Conservation (phyloP, 352 stramenopile species). For the Plasmopara muralis region DNA sequence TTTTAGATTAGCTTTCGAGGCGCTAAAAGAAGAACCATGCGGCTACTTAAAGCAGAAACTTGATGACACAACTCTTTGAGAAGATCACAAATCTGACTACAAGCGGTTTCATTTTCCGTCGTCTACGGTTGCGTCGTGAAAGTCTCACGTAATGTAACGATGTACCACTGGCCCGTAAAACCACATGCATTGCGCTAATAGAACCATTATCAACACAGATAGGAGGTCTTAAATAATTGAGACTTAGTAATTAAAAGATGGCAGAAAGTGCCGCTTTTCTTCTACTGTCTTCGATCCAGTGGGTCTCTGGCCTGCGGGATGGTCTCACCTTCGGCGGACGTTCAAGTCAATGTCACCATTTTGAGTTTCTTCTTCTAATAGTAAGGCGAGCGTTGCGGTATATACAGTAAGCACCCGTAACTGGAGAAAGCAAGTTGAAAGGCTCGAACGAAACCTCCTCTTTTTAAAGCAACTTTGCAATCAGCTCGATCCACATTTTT, state of each 20-base stretch:
- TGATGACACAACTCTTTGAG: too few relatives aligned
- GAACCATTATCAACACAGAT: neutral
- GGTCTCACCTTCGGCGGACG: slow-evolving; percentile 13
- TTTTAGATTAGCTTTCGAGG: too few relatives aligned
- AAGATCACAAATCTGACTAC: neutral
- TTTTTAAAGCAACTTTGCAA: slow-evolving; percentile 10
- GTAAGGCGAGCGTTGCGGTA: neutral
- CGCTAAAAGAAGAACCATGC: too few relatives aligned
- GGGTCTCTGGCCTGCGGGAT: slow-evolving; percentile 12
- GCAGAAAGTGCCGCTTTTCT: slow-evolving; percentile 4
- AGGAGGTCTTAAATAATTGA: neutral
- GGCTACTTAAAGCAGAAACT: too few relatives aligned
- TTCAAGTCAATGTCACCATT: slow-evolving; percentile 23
- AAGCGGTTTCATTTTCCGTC: neutral
- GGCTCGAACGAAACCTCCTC: neutral
- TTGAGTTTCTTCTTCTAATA: slow-evolving; percentile 3
- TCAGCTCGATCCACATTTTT: slow-evolving; percentile 12
- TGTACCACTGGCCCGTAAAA: neutral
- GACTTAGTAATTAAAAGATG: neutral
- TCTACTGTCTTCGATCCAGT: slow-evolving; percentile 16
- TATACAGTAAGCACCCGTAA: slow-evolving; percentile 21
- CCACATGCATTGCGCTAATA: neutral
- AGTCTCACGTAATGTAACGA: neutral
- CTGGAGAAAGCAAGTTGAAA: slow-evolving; percentile 13
- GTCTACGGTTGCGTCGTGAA: neutral